Evolutionary conservation across 306 rosid species (phyloP).

Genomic region (Medicago ruthenica): DNA sequence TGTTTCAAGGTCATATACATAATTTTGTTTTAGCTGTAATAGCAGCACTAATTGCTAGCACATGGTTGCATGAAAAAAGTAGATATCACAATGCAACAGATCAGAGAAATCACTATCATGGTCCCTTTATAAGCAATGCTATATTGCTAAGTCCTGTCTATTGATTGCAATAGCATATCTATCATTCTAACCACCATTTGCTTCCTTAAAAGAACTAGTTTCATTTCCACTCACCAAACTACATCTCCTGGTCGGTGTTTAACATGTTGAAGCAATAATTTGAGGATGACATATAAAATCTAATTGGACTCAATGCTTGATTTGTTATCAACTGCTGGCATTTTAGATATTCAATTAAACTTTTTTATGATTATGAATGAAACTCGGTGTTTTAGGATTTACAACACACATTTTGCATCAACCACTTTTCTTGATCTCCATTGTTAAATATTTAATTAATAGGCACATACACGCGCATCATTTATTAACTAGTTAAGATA

Average conservation of each 20-base stretch:
- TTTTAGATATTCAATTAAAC: neutral
- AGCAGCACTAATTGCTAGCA: slow-evolving; percentile 63
- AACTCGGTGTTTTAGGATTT: too few relatives aligned
- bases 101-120: slow-evolving; percentile 40
- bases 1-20: slow-evolving; percentile 35
- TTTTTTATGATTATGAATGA: neutral
- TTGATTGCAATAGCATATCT: slow-evolving; percentile 45
- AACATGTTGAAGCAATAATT: slow-evolving; percentile 43
- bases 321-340: slow-evolving; percentile 32
- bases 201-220: slow-evolving; percentile 69
- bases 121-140: slow-evolving; percentile 50
- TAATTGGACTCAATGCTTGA: slow-evolving; percentile 1
- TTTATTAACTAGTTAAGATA: too few relatives aligned
- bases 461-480: neutral
- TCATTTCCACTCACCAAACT: slow-evolving; percentile 52
- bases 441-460: too few relatives aligned
- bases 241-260: slow-evolving; percentile 60
- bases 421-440: too few relatives aligned
- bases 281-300: slow-evolving; percentile 26
- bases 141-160: slow-evolving; percentile 46
- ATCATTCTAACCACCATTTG: slow-evolving; percentile 58
- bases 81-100: slow-evolving; percentile 37
- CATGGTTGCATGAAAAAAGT: slow-evolving; percentile 74
- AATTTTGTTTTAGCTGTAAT: slow-evolving; percentile 50
- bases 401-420: neutral